Evolutionary conservation across 306 rosid genomes (phyloP).

Genomic region (Cucurbita argyrosperma): DNA sequence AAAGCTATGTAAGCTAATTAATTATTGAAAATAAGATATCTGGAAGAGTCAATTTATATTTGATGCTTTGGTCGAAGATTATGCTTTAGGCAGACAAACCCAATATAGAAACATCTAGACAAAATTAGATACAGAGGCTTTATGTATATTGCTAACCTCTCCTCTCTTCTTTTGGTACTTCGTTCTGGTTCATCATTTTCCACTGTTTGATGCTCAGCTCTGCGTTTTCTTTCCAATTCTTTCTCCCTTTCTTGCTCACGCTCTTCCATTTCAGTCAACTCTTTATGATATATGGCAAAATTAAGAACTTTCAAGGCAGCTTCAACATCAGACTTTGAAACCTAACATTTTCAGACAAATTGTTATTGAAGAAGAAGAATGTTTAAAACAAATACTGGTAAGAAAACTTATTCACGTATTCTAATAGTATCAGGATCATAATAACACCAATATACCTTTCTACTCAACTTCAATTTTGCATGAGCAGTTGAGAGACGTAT

Average conservation of each 20-base stretch:
- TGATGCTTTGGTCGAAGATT: not conserved
- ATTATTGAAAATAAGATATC: not conserved
- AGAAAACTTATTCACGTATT: not conserved
- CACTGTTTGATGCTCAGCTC: conserved; percentile 26
- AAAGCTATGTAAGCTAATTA: not conserved
- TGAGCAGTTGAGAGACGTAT: conserved; percentile 97
- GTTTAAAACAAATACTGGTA: not conserved
- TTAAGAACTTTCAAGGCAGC: conserved; percentile 73
- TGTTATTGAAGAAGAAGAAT: not conserved
- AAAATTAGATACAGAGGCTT: not conserved
- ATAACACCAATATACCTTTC: conserved; percentile 34
- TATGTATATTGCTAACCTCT: conserved; percentile 28
- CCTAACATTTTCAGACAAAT: conserved; percentile 31
- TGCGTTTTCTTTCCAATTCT: conserved; percentile 52
- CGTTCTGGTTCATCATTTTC: conserved; percentile 34
- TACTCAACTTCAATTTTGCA: conserved; percentile 86
- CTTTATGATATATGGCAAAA: conserved; percentile 91
- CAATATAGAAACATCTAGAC: not conserved
- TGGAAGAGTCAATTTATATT: not conserved
- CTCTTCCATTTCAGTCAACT: conserved; percentile 87
- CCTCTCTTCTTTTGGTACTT: conserved; percentile 22
- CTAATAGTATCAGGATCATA: not conserved
- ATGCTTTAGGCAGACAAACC: not conserved
- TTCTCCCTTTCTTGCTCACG: conserved; percentile 68
- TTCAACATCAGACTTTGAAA: conserved; percentile 75